These are phyloP conservation scores for Phytophthora tubulina DNA, from an alignment of 352 stramenopile species.

Conservation along the genomic window DNA sequence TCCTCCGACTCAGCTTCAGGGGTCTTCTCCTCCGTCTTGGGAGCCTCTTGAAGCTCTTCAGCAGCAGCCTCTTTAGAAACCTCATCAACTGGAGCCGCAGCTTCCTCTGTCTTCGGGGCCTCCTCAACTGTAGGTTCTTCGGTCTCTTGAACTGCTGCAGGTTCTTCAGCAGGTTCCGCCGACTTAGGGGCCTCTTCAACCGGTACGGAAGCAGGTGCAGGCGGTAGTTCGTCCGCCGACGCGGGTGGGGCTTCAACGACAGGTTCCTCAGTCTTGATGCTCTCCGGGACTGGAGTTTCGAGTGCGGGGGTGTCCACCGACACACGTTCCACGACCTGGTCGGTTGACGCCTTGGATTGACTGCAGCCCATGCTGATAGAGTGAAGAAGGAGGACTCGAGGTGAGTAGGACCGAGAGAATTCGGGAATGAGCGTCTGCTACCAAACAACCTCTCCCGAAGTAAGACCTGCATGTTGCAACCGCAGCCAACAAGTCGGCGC, in stretches of 20 bases:
- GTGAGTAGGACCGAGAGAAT: conserved; percentile 35
- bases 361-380: conserved; percentile 64
- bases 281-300: conserved; percentile 25
- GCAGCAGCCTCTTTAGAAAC: conserved; percentile 2
- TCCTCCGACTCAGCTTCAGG: conserved; percentile 11
- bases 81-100: conserved; percentile 1
- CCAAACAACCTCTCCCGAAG: conserved; percentile 10
- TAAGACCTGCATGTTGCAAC: not conserved
- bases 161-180: conserved; percentile 25
- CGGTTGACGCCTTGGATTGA: conserved; percentile 64
- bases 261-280: conserved; percentile 2
- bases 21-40: conserved; percentile 4
- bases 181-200: conserved; percentile 22
- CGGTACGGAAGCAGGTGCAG: conserved; percentile 19
- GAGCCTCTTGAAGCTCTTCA: not conserved
- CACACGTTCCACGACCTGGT: conserved; percentile 52
- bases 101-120: conserved; percentile 2
- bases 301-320: conserved; percentile 20
- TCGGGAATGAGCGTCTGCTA: conserved; percentile 35
- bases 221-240: conserved; percentile 16
- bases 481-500: conserved; percentile 22
- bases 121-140: conserved; percentile 31
- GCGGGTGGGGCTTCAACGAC: conserved; percentile 19
- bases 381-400: conserved; percentile 18
- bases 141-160: conserved; percentile 5